phyloP scores from a whole-genome alignment of 306 rosid genomes.

The Cicer pinnatifidum region DNA sequence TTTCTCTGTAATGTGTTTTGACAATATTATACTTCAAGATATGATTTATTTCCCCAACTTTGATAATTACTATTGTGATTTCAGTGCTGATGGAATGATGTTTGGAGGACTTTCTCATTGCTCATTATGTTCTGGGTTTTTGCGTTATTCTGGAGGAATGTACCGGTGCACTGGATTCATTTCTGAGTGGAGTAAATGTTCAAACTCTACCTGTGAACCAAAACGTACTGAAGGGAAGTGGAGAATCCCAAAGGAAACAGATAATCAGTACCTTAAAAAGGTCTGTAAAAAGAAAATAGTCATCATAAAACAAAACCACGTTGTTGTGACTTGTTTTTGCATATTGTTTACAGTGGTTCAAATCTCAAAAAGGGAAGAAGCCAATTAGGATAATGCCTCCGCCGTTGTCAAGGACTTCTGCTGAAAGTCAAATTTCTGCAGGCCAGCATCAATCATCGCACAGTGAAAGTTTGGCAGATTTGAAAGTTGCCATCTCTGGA shows the following conservation, averaged over 20 bases:
- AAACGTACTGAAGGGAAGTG: constrained; percentile 75
- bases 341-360: constrained; percentile 81
- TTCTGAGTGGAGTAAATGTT: constrained; percentile 93
- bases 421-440: constrained; percentile 53
- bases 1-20: constrained; percentile 27
- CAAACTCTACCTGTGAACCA: constrained; percentile 75
- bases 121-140: constrained; percentile 73
- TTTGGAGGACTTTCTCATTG: constrained; percentile 88
- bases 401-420: constrained; percentile 50
- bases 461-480: constrained; percentile 65
- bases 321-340: constrained; percentile 40
- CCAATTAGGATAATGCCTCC: constrained; percentile 75
- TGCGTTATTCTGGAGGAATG: constrained; percentile 83
- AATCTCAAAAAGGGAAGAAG: constrained; percentile 78
- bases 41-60: constrained; percentile 20
- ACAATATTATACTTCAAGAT: constrained; percentile 24
- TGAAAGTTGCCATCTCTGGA: constrained; percentile 75
- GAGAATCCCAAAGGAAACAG: constrained; percentile 81
- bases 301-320: constrained; percentile 22
- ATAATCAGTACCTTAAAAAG: constrained; percentile 74
- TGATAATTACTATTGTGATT: constrained; percentile 36
- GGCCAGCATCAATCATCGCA: constrained; percentile 58
- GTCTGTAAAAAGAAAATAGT: constrained; percentile 46
- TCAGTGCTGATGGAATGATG: constrained; percentile 96
- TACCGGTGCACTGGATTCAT: constrained; percentile 77